These are phyloP conservation scores for Glutinoglossum americanum DNA, from an alignment of 495 filamentous ascomycete genomes.

Conservation along the genomic window DNA sequence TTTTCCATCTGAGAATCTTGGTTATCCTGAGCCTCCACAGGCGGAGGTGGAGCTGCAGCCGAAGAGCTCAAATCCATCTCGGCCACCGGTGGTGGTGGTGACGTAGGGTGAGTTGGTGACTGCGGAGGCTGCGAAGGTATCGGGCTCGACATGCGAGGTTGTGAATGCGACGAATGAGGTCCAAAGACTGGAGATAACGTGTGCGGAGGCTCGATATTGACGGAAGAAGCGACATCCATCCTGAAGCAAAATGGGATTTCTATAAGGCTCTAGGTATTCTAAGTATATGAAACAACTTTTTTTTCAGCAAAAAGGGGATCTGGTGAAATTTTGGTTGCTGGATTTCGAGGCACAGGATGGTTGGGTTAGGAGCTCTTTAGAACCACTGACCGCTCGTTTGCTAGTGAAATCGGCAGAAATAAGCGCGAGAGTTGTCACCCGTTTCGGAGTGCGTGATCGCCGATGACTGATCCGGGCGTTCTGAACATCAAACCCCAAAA, in stretches of 20 bases:
- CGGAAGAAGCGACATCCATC: constrained; percentile 1
- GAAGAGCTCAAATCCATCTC: constrained; percentile 5
- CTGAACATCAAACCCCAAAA: no score
- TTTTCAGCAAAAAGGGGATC: not conserved
- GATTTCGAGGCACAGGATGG: not conserved
- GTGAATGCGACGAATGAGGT: not conserved
- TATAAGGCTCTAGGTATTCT: not conserved
- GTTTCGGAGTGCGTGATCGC: no score
- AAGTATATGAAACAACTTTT: not conserved
- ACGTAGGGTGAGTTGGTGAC: not conserved
- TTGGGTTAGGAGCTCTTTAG: not conserved
- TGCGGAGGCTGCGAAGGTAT: not conserved
- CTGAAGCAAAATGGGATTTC: not conserved
- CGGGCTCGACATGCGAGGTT: not conserved
- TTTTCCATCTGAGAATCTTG: constrained; percentile 1
- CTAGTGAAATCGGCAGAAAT: not conserved
- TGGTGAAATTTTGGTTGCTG: not conserved
- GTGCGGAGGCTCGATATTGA: not conserved
- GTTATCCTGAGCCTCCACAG: not conserved
- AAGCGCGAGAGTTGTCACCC: not conserved
- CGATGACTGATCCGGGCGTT: no score
- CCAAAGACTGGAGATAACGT: not conserved
- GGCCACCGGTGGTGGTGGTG: not conserved
- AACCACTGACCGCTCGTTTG: not conserved
- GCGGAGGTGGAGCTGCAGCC: not conserved